Evolutionary conservation across 1,284 basidiomycete genomes (phyloP).

Genomic region (Pseudomicrostroma phylloplanum): DNA sequence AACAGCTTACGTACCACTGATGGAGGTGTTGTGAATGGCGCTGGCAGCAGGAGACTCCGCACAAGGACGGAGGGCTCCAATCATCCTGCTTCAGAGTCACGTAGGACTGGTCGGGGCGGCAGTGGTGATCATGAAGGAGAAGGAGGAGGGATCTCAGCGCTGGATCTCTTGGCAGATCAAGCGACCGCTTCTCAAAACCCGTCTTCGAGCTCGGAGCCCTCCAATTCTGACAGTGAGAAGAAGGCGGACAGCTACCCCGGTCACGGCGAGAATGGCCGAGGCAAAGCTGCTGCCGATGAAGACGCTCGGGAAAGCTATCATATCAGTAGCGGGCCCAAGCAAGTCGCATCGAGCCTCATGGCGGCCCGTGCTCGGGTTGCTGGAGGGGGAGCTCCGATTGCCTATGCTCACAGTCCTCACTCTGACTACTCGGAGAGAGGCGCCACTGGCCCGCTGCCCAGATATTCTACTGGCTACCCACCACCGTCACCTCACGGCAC

Average conservation of each 20-base stretch:
- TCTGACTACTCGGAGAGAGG: not conserved
- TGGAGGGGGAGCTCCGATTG: not conserved
- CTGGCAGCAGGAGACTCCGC: too few relatives aligned
- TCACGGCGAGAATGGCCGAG: not conserved
- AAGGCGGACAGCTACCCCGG: not conserved
- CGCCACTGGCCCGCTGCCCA: too few relatives aligned
- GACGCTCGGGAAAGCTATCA: not conserved
- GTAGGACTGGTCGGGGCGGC: too few relatives aligned
- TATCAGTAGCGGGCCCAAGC: not conserved
- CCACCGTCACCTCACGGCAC: too few relatives aligned
- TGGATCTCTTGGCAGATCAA: slow-evolving; percentile 49
- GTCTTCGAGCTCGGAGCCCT: slow-evolving; percentile 36
- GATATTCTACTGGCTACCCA: too few relatives aligned
- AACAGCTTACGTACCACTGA: not conserved
- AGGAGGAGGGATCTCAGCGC: slow-evolving; percentile 29
- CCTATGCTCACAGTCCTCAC: slow-evolving; percentile 2
- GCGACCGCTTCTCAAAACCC: slow-evolving; percentile 45
- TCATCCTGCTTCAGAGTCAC: too few relatives aligned
- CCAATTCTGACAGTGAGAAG: slow-evolving; percentile 11
- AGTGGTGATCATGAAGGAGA: not conserved
- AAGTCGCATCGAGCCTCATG: slow-evolving; percentile 1
- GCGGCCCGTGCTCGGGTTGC: not conserved
- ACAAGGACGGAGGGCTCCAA: too few relatives aligned
- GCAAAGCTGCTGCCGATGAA: not conserved
- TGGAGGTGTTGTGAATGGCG: too few relatives aligned